Percentiles rank a stretch among this genome's conserved stretches.
phyloP scores from a whole-genome alignment of 73 alveolate genomes.

The Tetrahymena thermophila region DNA sequence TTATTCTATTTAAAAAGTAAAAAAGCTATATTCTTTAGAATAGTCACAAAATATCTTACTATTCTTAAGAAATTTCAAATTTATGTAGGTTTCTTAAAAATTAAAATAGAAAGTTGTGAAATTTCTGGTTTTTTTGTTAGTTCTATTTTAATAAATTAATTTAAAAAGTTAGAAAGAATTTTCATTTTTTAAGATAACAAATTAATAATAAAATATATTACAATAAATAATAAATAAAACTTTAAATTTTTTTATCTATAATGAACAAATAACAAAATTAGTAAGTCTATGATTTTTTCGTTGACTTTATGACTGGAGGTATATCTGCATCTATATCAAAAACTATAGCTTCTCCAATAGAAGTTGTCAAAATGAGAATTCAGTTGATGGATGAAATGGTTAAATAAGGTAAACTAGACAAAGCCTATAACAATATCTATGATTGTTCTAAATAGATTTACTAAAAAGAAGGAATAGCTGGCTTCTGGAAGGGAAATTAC shows the following conservation, averaged over 20 bases:
- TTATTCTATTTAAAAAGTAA: too few relatives aligned
- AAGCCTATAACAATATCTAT: slow-evolving; percentile 44
- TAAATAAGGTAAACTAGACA: slow-evolving; percentile 2
- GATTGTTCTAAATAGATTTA: slow-evolving; percentile 55
- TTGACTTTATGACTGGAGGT: slow-evolving; percentile 86
- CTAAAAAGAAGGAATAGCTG: slow-evolving; percentile 61
- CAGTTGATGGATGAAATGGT: slow-evolving; percentile 42
- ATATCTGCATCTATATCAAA: slow-evolving; percentile 87
- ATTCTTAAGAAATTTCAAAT: not conserved
- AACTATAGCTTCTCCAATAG: slow-evolving; percentile 92
- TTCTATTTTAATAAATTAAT: not conserved
- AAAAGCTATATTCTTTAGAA: not conserved
- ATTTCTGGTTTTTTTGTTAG: not conserved
- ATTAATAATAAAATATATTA: too few relatives aligned
- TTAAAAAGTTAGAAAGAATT: too few relatives aligned
- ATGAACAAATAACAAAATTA: too few relatives aligned
- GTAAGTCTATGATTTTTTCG: slow-evolving; percentile 26
- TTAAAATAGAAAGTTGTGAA: not conserved
- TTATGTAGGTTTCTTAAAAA: not conserved
- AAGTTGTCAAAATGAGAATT: slow-evolving; percentile 87
- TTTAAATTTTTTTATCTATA: too few relatives aligned
- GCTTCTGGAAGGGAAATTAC: slow-evolving; percentile 71
- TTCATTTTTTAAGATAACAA: too few relatives aligned
- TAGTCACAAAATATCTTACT: not conserved
- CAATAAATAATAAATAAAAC: too few relatives aligned